Conservation (phyloP, 768 basidiomycete species). For the Leucocoprinus birnbaumii region DNA sequence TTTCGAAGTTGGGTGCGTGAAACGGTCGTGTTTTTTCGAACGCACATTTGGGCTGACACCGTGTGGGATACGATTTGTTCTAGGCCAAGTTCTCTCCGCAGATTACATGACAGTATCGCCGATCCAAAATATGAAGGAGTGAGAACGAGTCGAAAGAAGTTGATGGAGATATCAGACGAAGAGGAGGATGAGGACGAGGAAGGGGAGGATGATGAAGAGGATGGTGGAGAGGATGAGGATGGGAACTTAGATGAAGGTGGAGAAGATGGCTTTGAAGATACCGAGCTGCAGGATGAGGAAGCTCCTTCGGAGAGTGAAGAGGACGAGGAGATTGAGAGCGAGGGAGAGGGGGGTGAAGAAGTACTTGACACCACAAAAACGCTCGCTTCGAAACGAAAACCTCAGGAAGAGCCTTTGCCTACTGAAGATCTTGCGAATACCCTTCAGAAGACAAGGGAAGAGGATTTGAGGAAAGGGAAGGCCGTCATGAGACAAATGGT, state of each 20-base stretch:
- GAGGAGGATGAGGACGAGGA: constrained; percentile 21
- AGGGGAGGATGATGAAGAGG: constrained; percentile 25
- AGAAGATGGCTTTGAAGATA: background rate
- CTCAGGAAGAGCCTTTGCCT: constrained; percentile 14
- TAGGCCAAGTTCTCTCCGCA: constrained; percentile 72
- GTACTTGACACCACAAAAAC: constrained; percentile 10
- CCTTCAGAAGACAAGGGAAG: constrained; percentile 58
- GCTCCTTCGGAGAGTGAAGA: constrained; percentile 20
- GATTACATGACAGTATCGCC: constrained; percentile 56
- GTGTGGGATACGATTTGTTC: background rate
- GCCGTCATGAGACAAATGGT: constrained; percentile 85
- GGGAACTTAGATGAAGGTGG: constrained; percentile 22
- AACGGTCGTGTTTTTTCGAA: background rate
- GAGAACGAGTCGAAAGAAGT: constrained; percentile 56
- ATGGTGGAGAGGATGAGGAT: constrained; percentile 25
- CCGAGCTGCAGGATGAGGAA: constrained; percentile 9
- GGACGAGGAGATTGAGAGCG: constrained; percentile 5
- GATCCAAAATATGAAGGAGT: constrained; percentile 81
- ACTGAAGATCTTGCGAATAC: constrained; percentile 45
- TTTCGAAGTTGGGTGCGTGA: constrained; percentile 70
- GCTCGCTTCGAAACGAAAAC: background rate
- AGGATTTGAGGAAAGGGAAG: constrained; percentile 78
- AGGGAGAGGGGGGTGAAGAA: constrained; percentile 15
- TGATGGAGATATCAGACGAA: constrained; percentile 43
- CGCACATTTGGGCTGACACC: background rate